Evolutionary conservation across 2,329 filamentous ascomycete genomes (phyloP), one percentile per base, ranked within the genome.

Genomic region (Fusarium vanettenii): DNA sequence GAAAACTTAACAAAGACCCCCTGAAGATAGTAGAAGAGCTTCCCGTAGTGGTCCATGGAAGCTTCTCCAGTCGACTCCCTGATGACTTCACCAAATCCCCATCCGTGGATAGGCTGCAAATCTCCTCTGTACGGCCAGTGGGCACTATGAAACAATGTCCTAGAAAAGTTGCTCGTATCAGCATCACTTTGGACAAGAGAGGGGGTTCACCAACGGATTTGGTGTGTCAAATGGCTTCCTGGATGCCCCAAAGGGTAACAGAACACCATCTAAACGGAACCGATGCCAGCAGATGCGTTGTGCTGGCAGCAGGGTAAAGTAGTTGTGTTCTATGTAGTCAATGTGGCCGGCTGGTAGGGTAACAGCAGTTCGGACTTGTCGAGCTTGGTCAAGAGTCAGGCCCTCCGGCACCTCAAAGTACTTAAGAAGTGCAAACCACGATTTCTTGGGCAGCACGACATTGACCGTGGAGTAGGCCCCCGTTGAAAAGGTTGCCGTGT

Each of bases 31-130:
- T 48, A 27, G 6, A 67, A 73, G 3, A 73, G 60, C 35, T 73
- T 74, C 2, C 71, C 67, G 1, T 57, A 74, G 22, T 73, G 64
- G 16, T 74, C 64, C 7, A 43, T 57, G 6, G 64, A 65, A 0
- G 70, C 61, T 18, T 9, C 4, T n/a, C 70, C 64, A 20, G 10
- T 50, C 4, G 33, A 31, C 14, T 43, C 57, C 20, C 14, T 9
- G 2, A 41, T 60, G 11, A 74, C 33, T 0, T 74, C 67, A 2
- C 41, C 35, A 4, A 20, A 14, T 4, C 43, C 57, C 71, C 70
- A 74, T 5, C 71, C 61, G 1, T 29, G 8, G 1, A 70, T 18
- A 35, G 64, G 70, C 56, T 66, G 37, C 4, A 39, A 41, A 11
- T 43, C 50, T 7, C 67, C 50, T 13, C 6, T 2, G 55, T 70